Conservation (phyloP, 1,139 yeast genomes). For the Arxiozyma heterogenica region DNA sequence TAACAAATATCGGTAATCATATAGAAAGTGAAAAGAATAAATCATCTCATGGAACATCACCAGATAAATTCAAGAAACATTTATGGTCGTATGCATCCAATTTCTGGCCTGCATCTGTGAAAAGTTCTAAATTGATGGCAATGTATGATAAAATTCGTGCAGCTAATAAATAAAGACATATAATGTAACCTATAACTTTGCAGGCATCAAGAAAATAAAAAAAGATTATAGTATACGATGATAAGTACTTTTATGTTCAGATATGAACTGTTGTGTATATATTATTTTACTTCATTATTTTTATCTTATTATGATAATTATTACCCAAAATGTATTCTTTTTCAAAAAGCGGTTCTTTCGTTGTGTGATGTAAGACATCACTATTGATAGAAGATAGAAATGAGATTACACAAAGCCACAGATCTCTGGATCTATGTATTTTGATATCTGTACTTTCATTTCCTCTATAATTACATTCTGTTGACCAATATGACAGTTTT, state of each 20-base stretch:
- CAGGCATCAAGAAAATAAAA: too few species aligned
- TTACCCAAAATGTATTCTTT: too few species aligned
- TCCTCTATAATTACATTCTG: neutral
- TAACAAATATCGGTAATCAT: slow-evolving; percentile 65
- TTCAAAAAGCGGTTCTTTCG: neutral
- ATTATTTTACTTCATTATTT: too few species aligned
- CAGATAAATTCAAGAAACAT: slow-evolving; percentile 41
- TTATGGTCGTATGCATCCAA: slow-evolving; percentile 86
- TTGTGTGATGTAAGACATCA: neutral
- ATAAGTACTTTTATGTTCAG: neutral
- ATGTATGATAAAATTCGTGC: slow-evolving; percentile 66
- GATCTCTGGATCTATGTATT: too few species aligned
- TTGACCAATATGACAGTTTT: neutral
- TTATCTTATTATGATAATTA: too few species aligned
- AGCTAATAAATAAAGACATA: slow-evolving; percentile 1
- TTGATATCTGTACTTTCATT: too few species aligned
- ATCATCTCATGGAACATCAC: slow-evolving; percentile 5
- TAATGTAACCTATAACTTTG: neutral
- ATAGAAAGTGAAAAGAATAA: slow-evolving; percentile 17
- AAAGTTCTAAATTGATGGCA: slow-evolving; percentile 65
- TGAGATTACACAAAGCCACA: neutral
- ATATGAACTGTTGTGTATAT: neutral
- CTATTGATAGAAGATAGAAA: neutral
- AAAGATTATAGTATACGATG: too few species aligned
- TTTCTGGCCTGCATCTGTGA: slow-evolving; percentile 92